Evolutionary conservation across 2,329 filamentous ascomycete genomes (phyloP), one percentile per base, ranked within the genome.

Genomic region (Diplocarpon rosae): DNA sequence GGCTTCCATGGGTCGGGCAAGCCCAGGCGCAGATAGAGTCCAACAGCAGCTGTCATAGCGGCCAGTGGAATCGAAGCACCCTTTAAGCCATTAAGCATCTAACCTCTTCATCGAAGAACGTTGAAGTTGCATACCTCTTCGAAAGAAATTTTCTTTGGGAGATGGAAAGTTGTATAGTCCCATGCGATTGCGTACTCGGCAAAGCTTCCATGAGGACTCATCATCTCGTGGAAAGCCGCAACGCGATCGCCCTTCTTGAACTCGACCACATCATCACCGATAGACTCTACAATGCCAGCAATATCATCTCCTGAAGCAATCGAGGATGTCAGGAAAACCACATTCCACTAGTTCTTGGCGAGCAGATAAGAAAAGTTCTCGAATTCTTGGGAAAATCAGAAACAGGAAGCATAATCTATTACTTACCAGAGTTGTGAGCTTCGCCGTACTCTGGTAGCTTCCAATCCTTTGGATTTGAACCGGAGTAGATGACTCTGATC

Each of bases 181-280:
- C 66, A 71, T 0, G 71, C 69, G 10, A 80, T 61, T 2, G 75
- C 72, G 51, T 80, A 82, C 55, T 81, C 76, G 3, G 77, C 78
- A 48, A 71, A 83, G 7, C 66, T 69, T 2, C 78, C 78, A 30
- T 67, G 57, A 0, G 69, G 64, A 0, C 63, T 62, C 35, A 61
- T 52, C 68, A 80, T 78, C 49, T 75, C 63, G 44, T 72, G 69
- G 41, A 70, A 71, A 0, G 66, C 68, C 0, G 66, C 67, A 17
- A 73, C 70, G 27, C 70, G 63, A 46, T 72, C 69, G 13, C 69
- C 70, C 20, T 56, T 57, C 39, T 60, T 61, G 45, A 63, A 75
- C 42, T 58, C 57, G 42, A 62, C 64, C 1, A 76, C 70, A 40
- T 68, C 62, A 10, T 63, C 55, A 11, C 73, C 72, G 24, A 73